Evolutionary conservation across 768 basidiomycete species (phyloP), one percentile per base, ranked within the genome.

Genomic region (Antrodiella citrinella): DNA sequence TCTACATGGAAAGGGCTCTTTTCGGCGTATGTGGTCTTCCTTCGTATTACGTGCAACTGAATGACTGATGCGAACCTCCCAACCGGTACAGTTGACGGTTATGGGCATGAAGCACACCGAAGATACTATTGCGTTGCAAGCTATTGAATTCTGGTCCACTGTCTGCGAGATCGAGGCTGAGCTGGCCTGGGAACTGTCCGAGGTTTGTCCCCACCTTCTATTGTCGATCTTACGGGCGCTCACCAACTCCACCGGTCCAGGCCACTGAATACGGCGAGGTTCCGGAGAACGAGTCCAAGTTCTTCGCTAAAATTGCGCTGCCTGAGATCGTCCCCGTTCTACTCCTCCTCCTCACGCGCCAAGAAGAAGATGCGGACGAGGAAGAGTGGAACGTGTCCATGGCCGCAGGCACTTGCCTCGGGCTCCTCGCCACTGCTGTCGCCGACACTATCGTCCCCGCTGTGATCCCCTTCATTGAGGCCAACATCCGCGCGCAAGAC

Each of bases 371-470:
- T 57, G 92, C 91, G 1, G 93, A 95, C 41, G 95, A 97, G 56
- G 96, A 97, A 58, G 96, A 99, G 65, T 99, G 96, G 96, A 95
- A 95, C 61, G 82, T 95, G 39, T 85, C 92, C 13, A 97, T 97
- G 95, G 91, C 95, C 18, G 94, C 91, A 9, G 91, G 86, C 19
- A 94, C 91, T 2, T 96, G 93, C 66, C 74, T 99, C 47, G 74
- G 81, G 19, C 83, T 92, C 47, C 81, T 97, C 54, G 91, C 96
- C 0, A 84, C 86, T 51, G 90, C 93, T 23, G 91, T 97, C 10
- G 78, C 87, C 49, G 95, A 99, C 63, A 73, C 78, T 11, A 88
- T 99, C 56, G 95, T 99, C 9, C 82, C 87, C 1, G 84, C 84
- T 4, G 90, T 97, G 47, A 94, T 99, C 49, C 95, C 96, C 5